Conservation (phyloP, 2,329 filamentous ascomycete genomes). For the Colletotrichum kahawae region DNA sequence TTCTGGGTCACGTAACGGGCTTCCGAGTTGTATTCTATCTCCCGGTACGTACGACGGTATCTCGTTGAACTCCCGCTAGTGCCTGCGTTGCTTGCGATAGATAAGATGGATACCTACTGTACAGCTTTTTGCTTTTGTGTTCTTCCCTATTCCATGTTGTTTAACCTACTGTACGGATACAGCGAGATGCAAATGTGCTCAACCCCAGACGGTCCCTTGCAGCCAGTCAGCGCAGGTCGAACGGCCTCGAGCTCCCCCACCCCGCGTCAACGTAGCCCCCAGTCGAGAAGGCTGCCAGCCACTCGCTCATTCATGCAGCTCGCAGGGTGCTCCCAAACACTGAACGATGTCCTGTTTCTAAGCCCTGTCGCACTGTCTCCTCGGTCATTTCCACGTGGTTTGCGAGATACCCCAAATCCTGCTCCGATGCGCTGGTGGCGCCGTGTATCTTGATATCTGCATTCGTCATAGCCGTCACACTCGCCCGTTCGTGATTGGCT, state of each 20-base stretch:
- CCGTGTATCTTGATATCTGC: neutral
- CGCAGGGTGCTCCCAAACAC: neutral
- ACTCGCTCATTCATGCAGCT: constrained; percentile 6
- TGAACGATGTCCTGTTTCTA: neutral
- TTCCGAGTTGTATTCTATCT: neutral
- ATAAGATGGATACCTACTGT: neutral
- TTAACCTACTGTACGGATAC: neutral
- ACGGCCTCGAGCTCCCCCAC: neutral
- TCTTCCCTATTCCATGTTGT: too few relatives aligned
- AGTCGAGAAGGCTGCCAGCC: neutral
- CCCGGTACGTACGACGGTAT: neutral
- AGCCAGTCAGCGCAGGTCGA: neutral
- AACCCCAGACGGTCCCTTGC: constrained; percentile 18
- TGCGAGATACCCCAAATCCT: neutral
- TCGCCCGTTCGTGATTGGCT: neutral
- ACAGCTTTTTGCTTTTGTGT: too few relatives aligned
- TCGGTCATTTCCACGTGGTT: neutral
- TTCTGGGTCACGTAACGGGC: neutral
- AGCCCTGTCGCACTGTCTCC: neutral
- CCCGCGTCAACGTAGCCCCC: neutral
- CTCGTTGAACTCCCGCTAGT: neutral
- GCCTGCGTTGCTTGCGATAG: neutral
- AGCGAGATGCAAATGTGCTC: neutral
- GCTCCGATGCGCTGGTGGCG: neutral
- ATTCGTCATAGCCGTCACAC: constrained; percentile 2